Evolutionary conservation across 1,139 yeast genomes (phyloP).

Genomic region (Debaryomyces subglobosus): DNA sequence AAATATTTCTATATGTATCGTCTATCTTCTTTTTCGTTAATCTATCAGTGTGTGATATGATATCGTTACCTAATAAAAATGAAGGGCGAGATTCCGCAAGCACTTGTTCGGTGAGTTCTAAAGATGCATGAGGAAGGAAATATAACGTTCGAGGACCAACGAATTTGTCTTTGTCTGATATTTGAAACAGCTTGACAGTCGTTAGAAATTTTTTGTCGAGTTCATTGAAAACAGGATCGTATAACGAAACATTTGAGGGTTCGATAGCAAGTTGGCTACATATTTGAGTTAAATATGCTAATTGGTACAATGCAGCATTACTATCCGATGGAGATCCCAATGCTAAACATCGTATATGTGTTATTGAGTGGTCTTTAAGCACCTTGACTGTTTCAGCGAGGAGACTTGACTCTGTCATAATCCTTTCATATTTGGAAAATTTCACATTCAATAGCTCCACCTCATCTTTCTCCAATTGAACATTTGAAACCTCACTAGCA

Average conservation of each 20-base stretch:
- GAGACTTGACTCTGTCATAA: slow-evolving; percentile 9
- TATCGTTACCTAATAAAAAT: slow-evolving; percentile 50
- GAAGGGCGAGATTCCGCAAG: slow-evolving; percentile 35
- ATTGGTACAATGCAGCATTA: slow-evolving; percentile 62
- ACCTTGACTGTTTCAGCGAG: slow-evolving; percentile 7
- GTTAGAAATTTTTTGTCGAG: slow-evolving; percentile 43
- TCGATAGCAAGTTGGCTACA: slow-evolving; percentile 23
- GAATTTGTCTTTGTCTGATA: slow-evolving; percentile 28
- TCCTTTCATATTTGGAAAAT: slow-evolving; percentile 3
- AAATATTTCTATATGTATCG: slow-evolving; percentile 42
- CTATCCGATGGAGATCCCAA: slow-evolving; percentile 67
- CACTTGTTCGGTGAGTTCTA: slow-evolving; percentile 54
- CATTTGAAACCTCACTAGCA: background rate
- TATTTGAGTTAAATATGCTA: slow-evolving; percentile 55
- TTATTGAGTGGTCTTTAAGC: slow-evolving; percentile 4
- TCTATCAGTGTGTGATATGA: slow-evolving; percentile 55
- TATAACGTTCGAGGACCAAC: slow-evolving; percentile 34
- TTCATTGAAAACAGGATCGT: slow-evolving; percentile 63
- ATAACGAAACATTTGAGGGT: slow-evolving; percentile 44
- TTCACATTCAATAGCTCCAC: background rate
- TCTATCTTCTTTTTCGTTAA: slow-evolving; percentile 43
- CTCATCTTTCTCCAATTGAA: background rate
- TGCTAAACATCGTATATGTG: slow-evolving; percentile 65
- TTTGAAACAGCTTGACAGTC: slow-evolving; percentile 18
- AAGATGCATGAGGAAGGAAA: slow-evolving; percentile 78